Evolutionary conservation across 306 rosid species (phyloP).

Genomic region (Vigna angularis): DNA sequence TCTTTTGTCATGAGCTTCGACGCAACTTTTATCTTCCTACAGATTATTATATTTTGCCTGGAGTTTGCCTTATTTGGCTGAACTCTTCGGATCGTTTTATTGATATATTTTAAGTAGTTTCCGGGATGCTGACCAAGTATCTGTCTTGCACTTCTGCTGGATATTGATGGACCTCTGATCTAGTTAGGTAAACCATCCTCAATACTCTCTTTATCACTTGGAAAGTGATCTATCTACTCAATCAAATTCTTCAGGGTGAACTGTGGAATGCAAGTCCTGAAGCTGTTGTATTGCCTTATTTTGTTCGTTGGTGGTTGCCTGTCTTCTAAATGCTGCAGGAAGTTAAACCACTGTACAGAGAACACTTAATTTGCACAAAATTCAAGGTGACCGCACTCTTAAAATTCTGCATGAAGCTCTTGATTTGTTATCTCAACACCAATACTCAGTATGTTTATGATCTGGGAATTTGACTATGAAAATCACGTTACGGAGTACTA

Average conservation of each 20-base stretch:
- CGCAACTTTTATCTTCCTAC: slow-evolving; percentile 15
- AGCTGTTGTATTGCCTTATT: slow-evolving; percentile 4
- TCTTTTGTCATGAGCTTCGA: slow-evolving; percentile 23
- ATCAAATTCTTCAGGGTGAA: slow-evolving; percentile 31
- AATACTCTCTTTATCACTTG: slow-evolving; percentile 19
- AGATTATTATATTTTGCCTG: slow-evolving; percentile 36
- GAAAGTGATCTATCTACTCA: slow-evolving; percentile 41
- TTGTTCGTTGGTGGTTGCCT: slow-evolving; percentile 25
- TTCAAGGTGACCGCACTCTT: slow-evolving; percentile 33
- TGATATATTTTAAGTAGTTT: slow-evolving; percentile 29
- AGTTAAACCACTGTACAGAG: slow-evolving; percentile 36
- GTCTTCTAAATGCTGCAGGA: slow-evolving; percentile 36
- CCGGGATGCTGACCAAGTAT: slow-evolving; percentile 7
- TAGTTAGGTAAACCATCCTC: slow-evolving; percentile 15
- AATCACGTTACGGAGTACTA: slow-evolving; percentile 32
- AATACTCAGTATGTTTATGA: slow-evolving; percentile 31
- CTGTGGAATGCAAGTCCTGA: slow-evolving; percentile 27
- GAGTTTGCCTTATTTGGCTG: slow-evolving; percentile 41
- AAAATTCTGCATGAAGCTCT: slow-evolving; percentile 35
- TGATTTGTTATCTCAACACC: slow-evolving; percentile 32
- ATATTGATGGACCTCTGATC: slow-evolving; percentile 37
- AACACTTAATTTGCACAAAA: slow-evolving; percentile 24
- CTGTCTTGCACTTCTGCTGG: slow-evolving; percentile 8
- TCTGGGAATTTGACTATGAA: slow-evolving; percentile 44
- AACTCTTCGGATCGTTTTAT: slow-evolving; percentile 38